These are phyloP conservation scores for Cydonia oblonga DNA, from an alignment of 331 rosid species.

Conservation along the genomic window DNA sequence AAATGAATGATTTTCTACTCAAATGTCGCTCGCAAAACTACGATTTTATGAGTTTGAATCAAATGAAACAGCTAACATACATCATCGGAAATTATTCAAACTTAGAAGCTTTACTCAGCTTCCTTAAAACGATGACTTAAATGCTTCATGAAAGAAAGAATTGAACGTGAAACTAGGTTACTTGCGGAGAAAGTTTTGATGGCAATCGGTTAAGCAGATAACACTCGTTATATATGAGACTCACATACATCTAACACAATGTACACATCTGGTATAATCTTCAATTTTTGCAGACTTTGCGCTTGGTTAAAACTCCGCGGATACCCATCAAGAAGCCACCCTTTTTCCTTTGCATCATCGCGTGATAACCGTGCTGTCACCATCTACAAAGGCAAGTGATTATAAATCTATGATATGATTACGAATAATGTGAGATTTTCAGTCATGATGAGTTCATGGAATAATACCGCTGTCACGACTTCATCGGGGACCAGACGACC, in stretches of 20 bases:
- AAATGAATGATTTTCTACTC: neutral
- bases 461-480: constrained; percentile 68
- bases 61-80: neutral
- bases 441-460: neutral
- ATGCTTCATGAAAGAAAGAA: neutral
- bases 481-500: constrained; percentile 92
- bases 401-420: neutral
- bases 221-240: neutral
- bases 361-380: constrained; percentile 60
- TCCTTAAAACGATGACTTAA: neutral
- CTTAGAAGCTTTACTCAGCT: neutral
- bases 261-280: constrained; percentile 73
- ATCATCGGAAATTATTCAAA: neutral
- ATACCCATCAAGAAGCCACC: constrained; percentile 98
- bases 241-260: constrained; percentile 69
- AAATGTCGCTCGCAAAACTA: neutral
- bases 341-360: constrained; percentile 58
- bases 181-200: neutral
- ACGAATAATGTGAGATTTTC: neutral
- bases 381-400: constrained; percentile 44
- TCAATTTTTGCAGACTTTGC: constrained; percentile 56
- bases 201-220: too few relatives aligned
- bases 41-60: neutral
- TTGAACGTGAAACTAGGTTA: neutral
- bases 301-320: constrained; percentile 76